A percentile compares a stretch with the other conserved stretches of the same genome.
phyloP scores from a whole-genome alignment of 371 early-diverging fungal species.

The Lichtheimia ornata region DNA sequence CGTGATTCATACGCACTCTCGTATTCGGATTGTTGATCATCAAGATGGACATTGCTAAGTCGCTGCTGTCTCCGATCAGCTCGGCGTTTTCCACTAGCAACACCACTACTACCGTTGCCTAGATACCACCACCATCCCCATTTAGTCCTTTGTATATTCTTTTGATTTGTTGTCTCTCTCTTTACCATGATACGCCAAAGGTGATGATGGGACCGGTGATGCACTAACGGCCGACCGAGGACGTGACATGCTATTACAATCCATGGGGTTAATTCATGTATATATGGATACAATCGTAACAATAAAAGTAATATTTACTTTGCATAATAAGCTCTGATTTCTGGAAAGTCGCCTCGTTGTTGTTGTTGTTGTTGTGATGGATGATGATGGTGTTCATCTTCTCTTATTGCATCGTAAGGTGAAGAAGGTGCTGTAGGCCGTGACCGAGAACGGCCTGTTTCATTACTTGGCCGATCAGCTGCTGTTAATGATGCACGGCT shows the following conservation, averaged over 20 bases:
- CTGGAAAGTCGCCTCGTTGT: constrained; percentile 31
- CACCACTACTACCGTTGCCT: neutral
- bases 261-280: too few species aligned
- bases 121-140: neutral
- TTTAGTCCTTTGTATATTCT: neutral
- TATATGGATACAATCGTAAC: too few species aligned
- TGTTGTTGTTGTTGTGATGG: neutral
- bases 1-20: constrained; percentile 2
- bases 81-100: constrained; percentile 2
- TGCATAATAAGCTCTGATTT: constrained; percentile 46
- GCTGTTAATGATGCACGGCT: too few species aligned
- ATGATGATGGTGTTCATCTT: too few species aligned
- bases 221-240: neutral
- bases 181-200: neutral
- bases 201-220: constrained; percentile 2
- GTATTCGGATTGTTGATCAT: constrained; percentile 7
- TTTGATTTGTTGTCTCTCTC: neutral
- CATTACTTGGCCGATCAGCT: too few species aligned
- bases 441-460: too few species aligned
- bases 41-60: constrained; percentile 1
- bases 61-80: constrained; percentile 7
- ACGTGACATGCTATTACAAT: constrained; percentile 10
- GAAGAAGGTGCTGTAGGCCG: too few species aligned
- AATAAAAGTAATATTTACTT: constrained; percentile 20
- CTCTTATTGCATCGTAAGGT: too few species aligned